phyloP scores from a whole-genome alignment of 495 filamentous ascomycete genomes.

The Aspergillus campestris region DNA sequence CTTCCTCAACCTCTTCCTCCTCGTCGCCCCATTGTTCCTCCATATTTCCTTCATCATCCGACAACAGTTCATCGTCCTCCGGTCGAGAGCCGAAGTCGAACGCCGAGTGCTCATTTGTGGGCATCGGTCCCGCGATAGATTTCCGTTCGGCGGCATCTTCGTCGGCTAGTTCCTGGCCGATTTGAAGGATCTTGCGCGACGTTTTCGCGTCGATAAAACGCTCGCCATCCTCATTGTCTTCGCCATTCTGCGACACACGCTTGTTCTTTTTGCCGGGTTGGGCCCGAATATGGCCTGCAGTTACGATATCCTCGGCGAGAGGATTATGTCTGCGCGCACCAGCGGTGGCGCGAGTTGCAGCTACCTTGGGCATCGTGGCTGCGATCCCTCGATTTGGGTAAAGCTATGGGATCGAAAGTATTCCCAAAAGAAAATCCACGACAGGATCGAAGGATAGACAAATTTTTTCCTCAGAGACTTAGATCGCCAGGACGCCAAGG shows the following conservation, averaged over 20 bases:
- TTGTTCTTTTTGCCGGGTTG: slow-evolving; percentile 48
- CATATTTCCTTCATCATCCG: slow-evolving; percentile 51
- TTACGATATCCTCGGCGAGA: slow-evolving; percentile 61
- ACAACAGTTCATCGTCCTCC: slow-evolving; percentile 40
- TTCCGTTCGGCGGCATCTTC: slow-evolving; percentile 54
- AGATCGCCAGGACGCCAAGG: too few species aligned
- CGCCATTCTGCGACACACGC: slow-evolving; percentile 42
- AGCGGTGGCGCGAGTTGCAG: slow-evolving; percentile 30
- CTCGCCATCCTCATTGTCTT: slow-evolving; percentile 54
- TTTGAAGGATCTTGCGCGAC: slow-evolving; percentile 77
- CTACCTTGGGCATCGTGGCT: slow-evolving; percentile 37
- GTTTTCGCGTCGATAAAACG: slow-evolving; percentile 76
- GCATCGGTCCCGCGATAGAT: slow-evolving; percentile 14
- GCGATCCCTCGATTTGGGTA: background rate
- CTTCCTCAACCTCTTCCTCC: slow-evolving; percentile 66
- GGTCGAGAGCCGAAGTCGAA: slow-evolving; percentile 60
- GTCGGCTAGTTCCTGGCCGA: slow-evolving; percentile 74
- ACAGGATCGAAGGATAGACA: background rate
- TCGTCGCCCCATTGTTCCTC: slow-evolving; percentile 51
- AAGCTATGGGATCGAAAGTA: background rate
- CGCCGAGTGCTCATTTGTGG: slow-evolving; percentile 43
- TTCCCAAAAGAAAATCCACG: background rate
- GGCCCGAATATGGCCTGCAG: slow-evolving; percentile 51
- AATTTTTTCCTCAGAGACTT: too few species aligned
- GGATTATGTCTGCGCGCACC: slow-evolving; percentile 55